Evolutionary conservation across 2,329 filamentous ascomycete species (phyloP).

Genomic region (Scleromitrula shiraiana): DNA sequence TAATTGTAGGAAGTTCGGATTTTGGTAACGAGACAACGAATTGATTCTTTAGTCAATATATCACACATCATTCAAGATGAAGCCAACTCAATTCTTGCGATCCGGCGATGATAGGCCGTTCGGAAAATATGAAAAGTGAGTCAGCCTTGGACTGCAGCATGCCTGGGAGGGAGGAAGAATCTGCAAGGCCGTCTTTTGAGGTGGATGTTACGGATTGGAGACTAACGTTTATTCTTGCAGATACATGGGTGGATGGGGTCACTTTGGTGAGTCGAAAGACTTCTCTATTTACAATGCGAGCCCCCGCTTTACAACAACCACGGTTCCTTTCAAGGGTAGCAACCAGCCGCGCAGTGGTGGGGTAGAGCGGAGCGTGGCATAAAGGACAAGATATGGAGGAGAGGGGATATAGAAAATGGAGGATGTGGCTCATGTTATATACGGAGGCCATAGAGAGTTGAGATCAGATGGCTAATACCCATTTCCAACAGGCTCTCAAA

Average conservation of each 20-base stretch:
- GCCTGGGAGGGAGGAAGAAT: conserved; percentile 5
- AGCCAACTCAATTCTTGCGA: conserved; percentile 28
- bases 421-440: too few species aligned
- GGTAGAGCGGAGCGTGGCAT: too few species aligned
- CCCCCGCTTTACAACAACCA: neutral
- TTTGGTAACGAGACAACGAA: neutral
- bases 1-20: neutral
- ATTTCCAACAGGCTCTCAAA: conserved; percentile 42
- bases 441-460: neutral
- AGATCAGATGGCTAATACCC: conserved; percentile 17
- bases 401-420: too few species aligned
- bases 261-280: conserved; percentile 28
- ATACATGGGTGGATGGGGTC: conserved; percentile 29
- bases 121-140: conserved; percentile 32
- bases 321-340: neutral
- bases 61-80: conserved; percentile 24
- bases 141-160: conserved; percentile 7
- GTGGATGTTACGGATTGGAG: conserved; percentile 9
- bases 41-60: conserved; percentile 3
- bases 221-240: conserved; percentile 23
- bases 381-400: too few species aligned
- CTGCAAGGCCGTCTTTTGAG: conserved; percentile 1
- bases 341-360: neutral
- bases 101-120: conserved; percentile 27
- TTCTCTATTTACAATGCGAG: neutral